These are phyloP conservation scores for Triticum monococcum DNA, from an alignment of 176 grass and related monocot genomes.

Conservation along the genomic window DNA sequence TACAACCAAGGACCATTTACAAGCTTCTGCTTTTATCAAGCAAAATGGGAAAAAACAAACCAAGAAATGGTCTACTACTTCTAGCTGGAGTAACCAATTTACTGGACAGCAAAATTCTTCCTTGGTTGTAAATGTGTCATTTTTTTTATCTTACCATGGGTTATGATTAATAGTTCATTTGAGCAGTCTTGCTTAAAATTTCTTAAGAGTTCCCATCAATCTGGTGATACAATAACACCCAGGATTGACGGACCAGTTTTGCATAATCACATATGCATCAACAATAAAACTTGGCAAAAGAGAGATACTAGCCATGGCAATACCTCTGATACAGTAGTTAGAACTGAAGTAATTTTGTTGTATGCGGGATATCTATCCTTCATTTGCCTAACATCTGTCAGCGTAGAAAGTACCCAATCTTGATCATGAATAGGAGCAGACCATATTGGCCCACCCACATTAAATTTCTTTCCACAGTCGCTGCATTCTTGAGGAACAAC, in stretches of 20 bases:
- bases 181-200: not conserved
- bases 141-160: constrained; percentile 15
- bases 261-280: constrained; percentile 5
- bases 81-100: not conserved
- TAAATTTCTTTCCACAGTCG: constrained; percentile 87
- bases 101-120: not conserved
- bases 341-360: constrained; percentile 77
- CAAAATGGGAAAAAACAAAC: not conserved
- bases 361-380: constrained; percentile 88
- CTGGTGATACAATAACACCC: not conserved
- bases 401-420: constrained; percentile 84
- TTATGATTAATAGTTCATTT: constrained; percentile 5
- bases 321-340: constrained; percentile 87
- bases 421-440: constrained; percentile 97
- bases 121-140: not conserved
- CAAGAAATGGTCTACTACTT: constrained; percentile 16
- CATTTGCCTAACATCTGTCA: constrained; percentile 60
- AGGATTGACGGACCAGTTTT: not conserved
- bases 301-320: not conserved
- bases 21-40: constrained; percentile 16
- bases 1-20: not conserved
- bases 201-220: not conserved
- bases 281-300: constrained; percentile 14
- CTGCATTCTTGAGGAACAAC: constrained; percentile 88
- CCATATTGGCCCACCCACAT: constrained; percentile 93